Conservation (phyloP, 2,329 filamentous ascomycete species). For the Fusarium pseudograminearum region DNA sequence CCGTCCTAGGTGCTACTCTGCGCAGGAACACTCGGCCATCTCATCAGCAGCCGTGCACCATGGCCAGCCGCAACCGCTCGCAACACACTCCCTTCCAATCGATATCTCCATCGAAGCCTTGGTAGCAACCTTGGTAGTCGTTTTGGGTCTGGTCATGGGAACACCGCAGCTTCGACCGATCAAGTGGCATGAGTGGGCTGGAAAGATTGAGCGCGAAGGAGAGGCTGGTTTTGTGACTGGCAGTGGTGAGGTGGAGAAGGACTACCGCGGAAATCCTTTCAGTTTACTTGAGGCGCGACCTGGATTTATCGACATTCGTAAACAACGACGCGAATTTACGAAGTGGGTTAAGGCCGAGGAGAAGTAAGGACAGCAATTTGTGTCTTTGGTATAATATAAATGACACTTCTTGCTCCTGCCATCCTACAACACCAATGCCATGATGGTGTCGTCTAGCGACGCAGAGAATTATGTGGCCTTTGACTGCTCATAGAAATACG, state of each 20-base stretch:
- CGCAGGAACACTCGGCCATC: slow-evolving; percentile 88
- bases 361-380: slow-evolving; percentile 28
- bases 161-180: slow-evolving; percentile 86
- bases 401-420: neutral
- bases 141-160: slow-evolving; percentile 82
- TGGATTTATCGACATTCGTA: slow-evolving; percentile 89
- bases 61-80: slow-evolving; percentile 56
- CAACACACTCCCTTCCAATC: slow-evolving; percentile 71
- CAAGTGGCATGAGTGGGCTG: slow-evolving; percentile 83
- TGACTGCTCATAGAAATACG: neutral
- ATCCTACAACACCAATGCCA: neutral
- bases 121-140: slow-evolving; percentile 82
- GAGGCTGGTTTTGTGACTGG: slow-evolving; percentile 67
- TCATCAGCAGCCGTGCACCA: slow-evolving; percentile 66
- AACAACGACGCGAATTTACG: slow-evolving; percentile 81
- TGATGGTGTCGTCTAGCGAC: neutral
- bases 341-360: slow-evolving; percentile 71
- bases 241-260: slow-evolving; percentile 75
- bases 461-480: neutral
- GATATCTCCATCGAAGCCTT: slow-evolving; percentile 93
- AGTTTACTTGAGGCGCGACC: slow-evolving; percentile 80
- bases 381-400: neutral
- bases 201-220: slow-evolving; percentile 84
- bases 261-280: slow-evolving; percentile 83
- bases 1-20: slow-evolving; percentile 85